Evolutionary conservation across 345 rosid genomes (phyloP).

Genomic region (Murraya paniculata): DNA sequence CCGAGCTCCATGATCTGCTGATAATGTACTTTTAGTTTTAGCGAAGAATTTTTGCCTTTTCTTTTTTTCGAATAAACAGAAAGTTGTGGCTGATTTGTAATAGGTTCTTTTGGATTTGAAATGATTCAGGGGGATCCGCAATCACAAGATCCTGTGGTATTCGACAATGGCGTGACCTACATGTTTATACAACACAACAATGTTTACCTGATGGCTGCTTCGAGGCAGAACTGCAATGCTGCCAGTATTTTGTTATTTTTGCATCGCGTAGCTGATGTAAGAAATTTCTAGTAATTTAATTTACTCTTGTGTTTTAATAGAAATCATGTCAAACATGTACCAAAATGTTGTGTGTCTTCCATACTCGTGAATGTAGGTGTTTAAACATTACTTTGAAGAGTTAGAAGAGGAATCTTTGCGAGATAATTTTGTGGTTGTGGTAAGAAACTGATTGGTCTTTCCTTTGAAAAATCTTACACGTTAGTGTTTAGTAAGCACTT

Average conservation of each 20-base stretch:
- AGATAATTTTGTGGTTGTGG: constrained; percentile 87
- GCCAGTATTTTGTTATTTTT: constrained; percentile 63
- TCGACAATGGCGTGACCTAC: constrained; percentile 64
- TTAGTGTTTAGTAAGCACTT: neutral
- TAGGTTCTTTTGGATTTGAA: neutral
- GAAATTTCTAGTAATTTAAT: constrained; percentile 1
- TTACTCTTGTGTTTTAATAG: neutral
- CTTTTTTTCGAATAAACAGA: neutral
- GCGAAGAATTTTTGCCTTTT: neutral
- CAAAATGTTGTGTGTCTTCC: neutral
- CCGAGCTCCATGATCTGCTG: neutral
- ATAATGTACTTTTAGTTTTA: neutral
- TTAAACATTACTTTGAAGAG: constrained; percentile 80
- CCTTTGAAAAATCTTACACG: neutral
- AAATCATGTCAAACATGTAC: neutral
- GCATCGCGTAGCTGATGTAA: constrained; percentile 66
- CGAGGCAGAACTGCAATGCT: constrained; percentile 74
- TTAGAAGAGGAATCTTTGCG: constrained; percentile 75
- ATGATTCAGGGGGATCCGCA: constrained; percentile 57
- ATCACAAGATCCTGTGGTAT: constrained; percentile 76
- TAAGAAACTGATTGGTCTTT: constrained; percentile 20
- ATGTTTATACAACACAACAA: constrained; percentile 73
- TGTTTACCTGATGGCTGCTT: constrained; percentile 62
- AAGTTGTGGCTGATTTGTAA: neutral
- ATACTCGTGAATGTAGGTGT: constrained; percentile 38